Conservation (phyloP, 2,329 filamentous ascomycete genomes). For the Hypoxylon rubiginosum region DNA sequence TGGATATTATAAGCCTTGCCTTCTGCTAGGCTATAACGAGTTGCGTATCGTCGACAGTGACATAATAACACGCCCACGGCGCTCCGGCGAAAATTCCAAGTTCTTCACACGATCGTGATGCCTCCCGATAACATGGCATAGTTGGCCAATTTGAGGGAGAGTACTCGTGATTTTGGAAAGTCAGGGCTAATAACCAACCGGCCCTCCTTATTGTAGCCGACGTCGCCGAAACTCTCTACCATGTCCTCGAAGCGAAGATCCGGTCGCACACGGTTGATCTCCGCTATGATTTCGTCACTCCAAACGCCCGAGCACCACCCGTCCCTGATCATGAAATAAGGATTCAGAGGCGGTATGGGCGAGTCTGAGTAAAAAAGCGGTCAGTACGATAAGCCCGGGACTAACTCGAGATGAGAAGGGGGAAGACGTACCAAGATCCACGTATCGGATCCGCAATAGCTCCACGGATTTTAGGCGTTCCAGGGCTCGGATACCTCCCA, state of each 20-base stretch:
- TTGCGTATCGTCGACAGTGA: neutral
- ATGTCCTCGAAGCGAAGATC: constrained; percentile 71
- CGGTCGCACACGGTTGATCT: constrained; percentile 71
- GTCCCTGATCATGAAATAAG: constrained; percentile 75
- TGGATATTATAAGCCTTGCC: constrained; percentile 7
- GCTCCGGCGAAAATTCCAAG: constrained; percentile 9
- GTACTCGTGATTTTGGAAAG: constrained; percentile 64
- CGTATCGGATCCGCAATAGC: constrained; percentile 78
- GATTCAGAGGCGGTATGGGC: constrained; percentile 77
- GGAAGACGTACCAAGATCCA: constrained; percentile 72
- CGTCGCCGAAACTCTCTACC: constrained; percentile 73
- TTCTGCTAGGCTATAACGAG: constrained; percentile 5
- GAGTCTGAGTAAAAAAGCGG: constrained; percentile 65
- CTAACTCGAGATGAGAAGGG: neutral
- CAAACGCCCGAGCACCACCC: constrained; percentile 77
- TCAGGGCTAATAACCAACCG: constrained; percentile 69
- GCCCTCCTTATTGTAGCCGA: constrained; percentile 71
- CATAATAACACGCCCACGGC: constrained; percentile 9
- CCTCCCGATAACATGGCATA: constrained; percentile 65
- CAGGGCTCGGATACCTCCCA: constrained; percentile 73
- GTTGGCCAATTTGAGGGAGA: constrained; percentile 70
- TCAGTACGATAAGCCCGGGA: constrained; percentile 30
- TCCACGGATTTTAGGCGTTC: constrained; percentile 70
- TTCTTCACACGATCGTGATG: constrained; percentile 53
- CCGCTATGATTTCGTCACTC: constrained; percentile 75